Evolutionary conservation across 108 stramenopile genomes (phyloP), one percentile per base, ranked within the genome.

Genomic region (Schizochytrium sp.): DNA sequence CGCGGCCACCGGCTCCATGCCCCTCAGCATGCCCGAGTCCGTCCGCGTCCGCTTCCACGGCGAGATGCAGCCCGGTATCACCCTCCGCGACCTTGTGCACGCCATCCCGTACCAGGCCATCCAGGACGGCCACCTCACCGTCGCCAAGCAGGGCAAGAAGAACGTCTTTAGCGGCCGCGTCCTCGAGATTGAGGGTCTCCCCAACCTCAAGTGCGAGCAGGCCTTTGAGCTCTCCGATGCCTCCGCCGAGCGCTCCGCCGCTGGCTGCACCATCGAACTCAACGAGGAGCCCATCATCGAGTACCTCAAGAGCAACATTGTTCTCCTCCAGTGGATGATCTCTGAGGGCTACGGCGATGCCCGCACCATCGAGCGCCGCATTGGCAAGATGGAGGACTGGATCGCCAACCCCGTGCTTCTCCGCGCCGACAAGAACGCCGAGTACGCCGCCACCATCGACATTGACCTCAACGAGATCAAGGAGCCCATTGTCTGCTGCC

Each of bases 261-360:
- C 97, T 44, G 97, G 97, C 58, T 98, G 97, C 91, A 96, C 97
- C 83, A 98, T 98, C 94, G 93, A 97, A 90, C 92, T 98, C 72
- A 91, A 96, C 95, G 93, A 96, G 92, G 97, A 97, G 91, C 97
- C 97, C 87, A 96, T 98, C 89, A 95, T 96, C 69, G 97, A 98
- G 90, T 98, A 98, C 91, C 88, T 98, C 58, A 91, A 95, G 88
- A 95, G 94, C 51, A 98, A 98, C 91, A 93, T 98, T 89, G 96
- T 96, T 91, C 96, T 98, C 95, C 96, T 98, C 89, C 96, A 97
- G 92, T 98, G 97, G 97, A 98, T 98, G 97, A 97, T 98, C 92
- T 88, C 94, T 28, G 97, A 98, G 92, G 97, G 97, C 72, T 98
- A 98, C 89, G 97, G 97, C 21, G 96, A 98, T 91, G 92, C 93